Evolutionary conservation across 768 basidiomycete genomes (phyloP), one percentile per base, ranked within the genome.

Genomic region (Trametes maxima): DNA sequence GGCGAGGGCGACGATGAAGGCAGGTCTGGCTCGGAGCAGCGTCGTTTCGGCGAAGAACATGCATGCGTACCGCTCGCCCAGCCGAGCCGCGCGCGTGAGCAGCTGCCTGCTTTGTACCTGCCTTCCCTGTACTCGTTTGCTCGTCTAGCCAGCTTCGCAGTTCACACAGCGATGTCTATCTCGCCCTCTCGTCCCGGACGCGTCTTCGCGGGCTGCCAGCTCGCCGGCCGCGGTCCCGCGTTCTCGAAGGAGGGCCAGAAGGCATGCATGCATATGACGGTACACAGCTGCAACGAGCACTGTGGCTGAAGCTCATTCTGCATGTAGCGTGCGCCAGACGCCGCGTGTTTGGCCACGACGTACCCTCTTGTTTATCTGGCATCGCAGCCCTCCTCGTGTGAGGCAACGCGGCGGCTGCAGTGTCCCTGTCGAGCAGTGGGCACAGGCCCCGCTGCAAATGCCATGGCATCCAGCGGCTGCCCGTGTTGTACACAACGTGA

Each of bases 91-190:
- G 48, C 40, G 13, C 21, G 48, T 11, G 48, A 11, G 21, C n/a
- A 36, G 35, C 17, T n/a, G 21, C 35, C 13, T 13, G 44, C 59
- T 54, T 60, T 60, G 37, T 16, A 47, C 37, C 33, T 57, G 56
- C 56, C 56, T 57, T 57, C 42, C 56, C 28, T 22, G 46, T 52
- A 19, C 37, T 24, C n/a, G 35, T 12, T 24, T 17, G 48, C 40
- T 35, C 57, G 22, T 50, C 57, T 40, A n/a, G 10, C 48, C 48
- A 17, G 21, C 53, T 61, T 61, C 54, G 44, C 42, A 5, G 48
- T 56, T 61, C 60, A 61, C 48, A 44, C 54, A 55, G 46, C 59
- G 59, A 60, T 60, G 56, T 42, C 56, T 48, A 55, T 60, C 53
- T 60, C 52, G 52, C 44, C 22, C 44, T 14, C 37, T 39, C 39